Conservation (phyloP, 2,329 filamentous ascomycete species). For the Diaporthe nobilis region DNA sequence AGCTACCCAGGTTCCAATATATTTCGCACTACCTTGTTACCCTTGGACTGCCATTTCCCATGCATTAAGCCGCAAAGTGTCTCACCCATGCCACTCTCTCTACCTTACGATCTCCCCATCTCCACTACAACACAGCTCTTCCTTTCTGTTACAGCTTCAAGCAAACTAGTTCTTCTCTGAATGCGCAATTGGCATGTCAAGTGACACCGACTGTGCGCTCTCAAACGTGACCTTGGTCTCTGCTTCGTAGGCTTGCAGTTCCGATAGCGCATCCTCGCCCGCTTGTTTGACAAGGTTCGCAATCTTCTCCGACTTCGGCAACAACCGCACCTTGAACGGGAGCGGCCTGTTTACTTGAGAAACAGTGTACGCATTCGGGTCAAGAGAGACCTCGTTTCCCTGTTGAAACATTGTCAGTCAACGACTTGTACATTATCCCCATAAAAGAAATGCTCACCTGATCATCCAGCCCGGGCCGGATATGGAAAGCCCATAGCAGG, state of each 20-base stretch:
- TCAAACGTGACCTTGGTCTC: neutral
- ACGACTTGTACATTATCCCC: neutral
- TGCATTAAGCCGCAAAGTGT: too few species aligned
- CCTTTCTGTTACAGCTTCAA: neutral
- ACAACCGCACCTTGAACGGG: neutral
- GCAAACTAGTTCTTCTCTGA: neutral
- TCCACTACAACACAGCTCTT: neutral
- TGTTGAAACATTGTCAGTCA: neutral
- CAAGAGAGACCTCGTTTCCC: neutral
- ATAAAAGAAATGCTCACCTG: neutral
- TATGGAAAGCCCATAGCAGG: neutral
- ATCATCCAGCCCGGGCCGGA: neutral
- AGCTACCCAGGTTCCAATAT: too few species aligned
- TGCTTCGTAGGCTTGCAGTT: neutral
- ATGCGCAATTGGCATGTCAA: constrained; percentile 1
- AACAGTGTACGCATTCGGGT: neutral
- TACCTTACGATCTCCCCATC: neutral
- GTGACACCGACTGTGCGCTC: neutral
- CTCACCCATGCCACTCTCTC: too few species aligned
- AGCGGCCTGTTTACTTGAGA: neutral
- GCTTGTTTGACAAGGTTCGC: neutral
- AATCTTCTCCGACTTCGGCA: neutral
- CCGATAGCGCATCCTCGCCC: neutral
- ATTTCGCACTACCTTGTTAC: too few species aligned
- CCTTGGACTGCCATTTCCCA: too few species aligned